A percentile compares a stretch with the other conserved stretches of the same genome.
phyloP scores from a whole-genome alignment of 2,329 filamentous ascomycete species.

The Neofusicoccum sp. region DNA sequence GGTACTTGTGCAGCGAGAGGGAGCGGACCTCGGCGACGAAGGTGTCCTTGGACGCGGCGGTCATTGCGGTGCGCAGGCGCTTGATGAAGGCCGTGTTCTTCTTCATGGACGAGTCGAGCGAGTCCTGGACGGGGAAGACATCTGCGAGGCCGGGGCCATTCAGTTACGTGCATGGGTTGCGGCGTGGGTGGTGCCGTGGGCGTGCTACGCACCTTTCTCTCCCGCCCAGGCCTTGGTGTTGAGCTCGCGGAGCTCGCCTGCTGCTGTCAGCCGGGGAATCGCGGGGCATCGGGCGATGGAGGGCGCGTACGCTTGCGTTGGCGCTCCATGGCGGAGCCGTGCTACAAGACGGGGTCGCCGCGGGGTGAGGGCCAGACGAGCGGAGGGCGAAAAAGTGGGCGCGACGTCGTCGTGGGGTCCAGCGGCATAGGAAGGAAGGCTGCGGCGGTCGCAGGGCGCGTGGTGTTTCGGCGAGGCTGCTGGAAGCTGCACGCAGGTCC shows the following conservation, averaged over 20 bases:
- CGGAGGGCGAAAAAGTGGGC: conserved; percentile 29
- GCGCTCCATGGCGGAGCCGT: conserved; percentile 49
- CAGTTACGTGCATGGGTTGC: not conserved
- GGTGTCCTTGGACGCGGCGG: conserved; percentile 73
- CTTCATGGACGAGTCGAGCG: conserved; percentile 92
- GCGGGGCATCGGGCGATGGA: not conserved
- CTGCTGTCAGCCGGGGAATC: conserved; percentile 27
- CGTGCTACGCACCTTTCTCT: conserved; percentile 68
- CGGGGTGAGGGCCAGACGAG: conserved; percentile 27
- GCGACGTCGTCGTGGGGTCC: conserved; percentile 9
- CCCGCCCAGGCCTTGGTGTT: conserved; percentile 89
- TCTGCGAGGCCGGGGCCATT: conserved; percentile 53
- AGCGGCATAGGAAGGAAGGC: conserved; percentile 16
- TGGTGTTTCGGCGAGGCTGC: not conserved
- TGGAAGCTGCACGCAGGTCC: conserved; percentile 4
- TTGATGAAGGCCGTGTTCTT: conserved; percentile 99
- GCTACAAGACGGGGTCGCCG: conserved; percentile 20
- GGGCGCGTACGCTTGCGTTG: conserved; percentile 48
- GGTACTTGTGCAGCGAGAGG: conserved; percentile 91
- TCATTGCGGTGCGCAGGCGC: conserved; percentile 87
- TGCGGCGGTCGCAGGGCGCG: not conserved
- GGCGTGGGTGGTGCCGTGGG: conserved; percentile 8
- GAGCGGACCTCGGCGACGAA: conserved; percentile 90
- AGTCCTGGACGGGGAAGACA: conserved; percentile 74
- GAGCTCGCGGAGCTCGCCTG: conserved; percentile 87